Base-by-base conservation (phyloP, 164 flowering plant species). In the Platanus orientalis region DNA sequence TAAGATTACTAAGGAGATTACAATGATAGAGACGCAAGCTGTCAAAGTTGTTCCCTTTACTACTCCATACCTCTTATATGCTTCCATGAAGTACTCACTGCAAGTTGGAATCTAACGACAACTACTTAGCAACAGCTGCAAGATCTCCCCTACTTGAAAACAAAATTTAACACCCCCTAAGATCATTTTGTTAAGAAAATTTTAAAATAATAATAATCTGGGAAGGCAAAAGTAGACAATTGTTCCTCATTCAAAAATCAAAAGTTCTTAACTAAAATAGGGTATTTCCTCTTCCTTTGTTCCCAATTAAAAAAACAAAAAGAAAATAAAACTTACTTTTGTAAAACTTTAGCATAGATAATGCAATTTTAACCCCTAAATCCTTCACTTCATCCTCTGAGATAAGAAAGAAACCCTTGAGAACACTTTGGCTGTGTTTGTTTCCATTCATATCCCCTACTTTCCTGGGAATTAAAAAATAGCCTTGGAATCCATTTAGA, bases 11-110 rank as follows among this genome's bases (percentile, higher is more conserved):
- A 19, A 94, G 83, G 58, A 97, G 98, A 76, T 90, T 90, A 76
- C 98, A 94, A n/a, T 95, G 96, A 71, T 97, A 90, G 65, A 94
- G 78, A 49, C 96, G 96, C 90, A 90, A 66, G 86, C 83, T 7
- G 95, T 94, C 81, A 90, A 73, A 62, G 87, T 57, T 4, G 87
- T 83, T n/a, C 98, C 98, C 76, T 89, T 94, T 0, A 63, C 77
- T 53, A 87, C 78, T 42, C 98, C 98, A 73, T 94, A 89, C 69
- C 78, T 89, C 80, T 87, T 87, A 80, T 89, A 94, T 39, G 98
- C 97, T 73, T 79, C 75, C 97, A 89, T 94, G 5, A 95, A 90
- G 62, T 94, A 94, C 76, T 90, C 98, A 63, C 98, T 94, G 66
- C 98, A 94, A 0, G 92, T 83, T 3, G 96, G 98, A 52, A 89